Evolutionary conservation across 1,284 basidiomycete genomes (phyloP).

Genomic region (Pseudozyma sp.): DNA sequence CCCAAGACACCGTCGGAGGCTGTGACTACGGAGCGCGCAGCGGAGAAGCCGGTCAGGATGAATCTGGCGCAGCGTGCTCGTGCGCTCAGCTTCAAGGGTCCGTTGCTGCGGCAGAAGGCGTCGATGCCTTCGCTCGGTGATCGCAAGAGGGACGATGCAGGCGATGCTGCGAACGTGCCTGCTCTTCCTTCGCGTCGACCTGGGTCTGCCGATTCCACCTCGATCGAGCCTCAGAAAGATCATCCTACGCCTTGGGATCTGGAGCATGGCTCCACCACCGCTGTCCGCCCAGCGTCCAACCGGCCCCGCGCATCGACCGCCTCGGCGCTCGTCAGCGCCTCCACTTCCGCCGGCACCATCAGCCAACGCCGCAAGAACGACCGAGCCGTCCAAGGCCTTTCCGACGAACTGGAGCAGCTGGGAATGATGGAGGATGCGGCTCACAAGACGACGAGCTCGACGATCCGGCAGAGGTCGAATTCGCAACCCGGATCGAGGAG

Average conservation of each 20-base stretch:
- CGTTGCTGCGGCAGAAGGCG: conserved; percentile 33
- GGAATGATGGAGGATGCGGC: conserved; percentile 1
- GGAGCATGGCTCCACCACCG: conserved; percentile 8
- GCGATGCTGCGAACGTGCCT: conserved; percentile 3
- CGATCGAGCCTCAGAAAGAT: conserved; percentile 7
- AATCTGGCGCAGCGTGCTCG: conserved; percentile 40
- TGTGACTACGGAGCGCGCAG: neutral
- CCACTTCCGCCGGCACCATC: conserved; percentile 45
- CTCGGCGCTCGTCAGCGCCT: conserved; percentile 35
- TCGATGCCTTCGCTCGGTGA: conserved; percentile 41
- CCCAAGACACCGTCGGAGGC: neutral
- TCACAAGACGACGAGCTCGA: neutral
- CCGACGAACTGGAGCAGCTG: conserved; percentile 13
- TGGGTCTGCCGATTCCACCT: conserved; percentile 13
- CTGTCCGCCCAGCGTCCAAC: conserved; percentile 12
- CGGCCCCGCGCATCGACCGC: conserved; percentile 40
- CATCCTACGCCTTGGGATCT: conserved; percentile 37
- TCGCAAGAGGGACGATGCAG: conserved; percentile 23
- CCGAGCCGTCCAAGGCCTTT: neutral
- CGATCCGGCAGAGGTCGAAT: conserved; percentile 42
- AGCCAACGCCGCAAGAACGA: conserved; percentile 47
- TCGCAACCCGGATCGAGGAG: conserved; percentile 54
- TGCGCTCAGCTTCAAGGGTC: conserved; percentile 45
- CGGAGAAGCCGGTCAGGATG: conserved; percentile 34
- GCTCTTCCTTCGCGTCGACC: conserved; percentile 9